phyloP scores from a whole-genome alignment of 371 early-diverging fungal species.

The Blakeslea trispora region DNA sequence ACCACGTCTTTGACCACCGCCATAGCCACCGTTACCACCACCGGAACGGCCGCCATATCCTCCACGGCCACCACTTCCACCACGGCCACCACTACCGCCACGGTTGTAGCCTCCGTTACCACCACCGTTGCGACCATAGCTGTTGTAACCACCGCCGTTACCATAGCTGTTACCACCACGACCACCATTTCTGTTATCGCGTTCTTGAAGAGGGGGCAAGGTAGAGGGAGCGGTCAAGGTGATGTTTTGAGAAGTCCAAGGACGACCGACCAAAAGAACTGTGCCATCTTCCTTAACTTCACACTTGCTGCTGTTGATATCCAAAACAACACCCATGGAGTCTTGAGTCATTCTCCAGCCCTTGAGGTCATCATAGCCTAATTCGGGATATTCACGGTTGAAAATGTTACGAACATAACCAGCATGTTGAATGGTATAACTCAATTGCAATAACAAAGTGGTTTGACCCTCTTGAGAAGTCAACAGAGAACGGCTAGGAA shows the following conservation, averaged over 20 bases:
- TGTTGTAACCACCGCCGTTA: conserved; percentile 20
- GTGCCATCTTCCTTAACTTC: conserved; percentile 50
- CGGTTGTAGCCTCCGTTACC: conserved; percentile 27
- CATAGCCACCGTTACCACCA: neutral
- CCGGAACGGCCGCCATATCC: conserved; percentile 4
- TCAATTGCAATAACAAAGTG: conserved; percentile 71
- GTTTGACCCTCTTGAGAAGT: conserved; percentile 79
- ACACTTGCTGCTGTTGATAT: conserved; percentile 70
- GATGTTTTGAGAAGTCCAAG: conserved; percentile 69
- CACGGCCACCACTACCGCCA: conserved; percentile 19
- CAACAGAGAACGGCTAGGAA: conserved; percentile 78
- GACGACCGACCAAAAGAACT: conserved; percentile 50
- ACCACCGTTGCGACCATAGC: conserved; percentile 26
- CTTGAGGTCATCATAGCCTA: conserved; percentile 65
- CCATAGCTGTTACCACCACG: conserved; percentile 18
- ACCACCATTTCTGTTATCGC: conserved; percentile 39
- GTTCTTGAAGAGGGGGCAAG: conserved; percentile 82
- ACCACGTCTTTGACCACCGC: neutral
- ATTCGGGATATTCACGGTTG: conserved; percentile 68
- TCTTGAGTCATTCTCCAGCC: conserved; percentile 86
- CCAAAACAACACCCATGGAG: conserved; percentile 79
- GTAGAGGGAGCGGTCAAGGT: conserved; percentile 65
- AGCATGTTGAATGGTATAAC: conserved; percentile 67
- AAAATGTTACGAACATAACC: conserved; percentile 83
- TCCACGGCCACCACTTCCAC: conserved; percentile 20